These are phyloP conservation scores for Podaxis sp. DNA, from an alignment of 768 basidiomycete genomes.

Conservation along the genomic window DNA sequence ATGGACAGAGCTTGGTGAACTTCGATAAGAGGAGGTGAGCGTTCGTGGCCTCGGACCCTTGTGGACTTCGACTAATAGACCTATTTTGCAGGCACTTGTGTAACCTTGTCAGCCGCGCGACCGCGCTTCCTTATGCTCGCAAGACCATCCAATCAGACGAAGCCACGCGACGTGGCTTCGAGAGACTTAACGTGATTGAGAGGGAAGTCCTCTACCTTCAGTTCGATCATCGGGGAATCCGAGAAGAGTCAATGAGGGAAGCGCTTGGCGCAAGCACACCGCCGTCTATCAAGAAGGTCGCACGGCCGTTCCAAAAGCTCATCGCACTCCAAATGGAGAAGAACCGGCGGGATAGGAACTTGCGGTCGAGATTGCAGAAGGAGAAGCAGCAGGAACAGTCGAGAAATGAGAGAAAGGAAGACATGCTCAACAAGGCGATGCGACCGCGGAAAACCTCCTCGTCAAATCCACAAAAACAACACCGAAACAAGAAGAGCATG, in stretches of 20 bases:
- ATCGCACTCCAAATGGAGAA: slow-evolving; percentile 76
- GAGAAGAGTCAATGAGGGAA: slow-evolving; percentile 75
- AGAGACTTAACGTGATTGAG: slow-evolving; percentile 75
- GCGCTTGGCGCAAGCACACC: slow-evolving; percentile 41
- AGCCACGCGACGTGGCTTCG: slow-evolving; percentile 64
- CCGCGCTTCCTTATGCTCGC: slow-evolving; percentile 41
- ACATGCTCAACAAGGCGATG: slow-evolving; percentile 76
- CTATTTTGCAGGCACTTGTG: slow-evolving; percentile 55
- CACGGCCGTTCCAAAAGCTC: slow-evolving; percentile 67
- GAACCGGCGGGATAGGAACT: slow-evolving; percentile 70
- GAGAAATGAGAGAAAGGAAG: slow-evolving; percentile 71
- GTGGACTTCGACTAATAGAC: slow-evolving; percentile 11
- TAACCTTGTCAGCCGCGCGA: slow-evolving; percentile 59
- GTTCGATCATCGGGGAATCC: slow-evolving; percentile 72
- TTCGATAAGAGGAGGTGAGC: slow-evolving; percentile 78
- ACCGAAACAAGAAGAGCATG: slow-evolving; percentile 88
- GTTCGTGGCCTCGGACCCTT: not conserved
- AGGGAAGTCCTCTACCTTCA: slow-evolving; percentile 59
- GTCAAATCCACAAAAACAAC: slow-evolving; percentile 60
- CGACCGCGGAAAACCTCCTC: slow-evolving; percentile 49
- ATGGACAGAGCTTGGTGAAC: slow-evolving; percentile 65
- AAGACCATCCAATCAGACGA: slow-evolving; percentile 52
- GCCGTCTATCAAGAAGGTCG: slow-evolving; percentile 50
- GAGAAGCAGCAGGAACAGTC: slow-evolving; percentile 78
- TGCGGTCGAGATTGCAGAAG: slow-evolving; percentile 68